Percentiles rank a stretch among this genome's conserved stretches.
phyloP scores from a whole-genome alignment of 306 rosid genomes.

The Crotalaria pallida region DNA sequence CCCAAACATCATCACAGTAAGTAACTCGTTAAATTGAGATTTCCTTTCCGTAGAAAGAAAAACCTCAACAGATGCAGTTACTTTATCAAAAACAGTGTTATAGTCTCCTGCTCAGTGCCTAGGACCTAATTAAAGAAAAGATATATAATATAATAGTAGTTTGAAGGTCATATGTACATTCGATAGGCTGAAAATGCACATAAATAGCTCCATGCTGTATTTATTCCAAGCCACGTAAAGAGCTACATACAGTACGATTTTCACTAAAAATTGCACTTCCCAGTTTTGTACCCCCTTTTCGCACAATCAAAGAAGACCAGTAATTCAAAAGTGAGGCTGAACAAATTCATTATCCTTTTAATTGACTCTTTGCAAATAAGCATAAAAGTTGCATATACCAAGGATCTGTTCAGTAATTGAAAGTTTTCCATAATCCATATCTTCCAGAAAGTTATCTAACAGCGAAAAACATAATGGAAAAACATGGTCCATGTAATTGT shows the following conservation, averaged over 20 bases:
- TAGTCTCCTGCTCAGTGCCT: background rate
- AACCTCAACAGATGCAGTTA: background rate
- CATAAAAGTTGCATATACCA: background rate
- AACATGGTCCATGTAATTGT: background rate
- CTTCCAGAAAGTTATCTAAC: background rate
- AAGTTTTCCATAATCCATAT: background rate
- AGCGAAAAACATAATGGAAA: background rate
- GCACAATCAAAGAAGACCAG: background rate
- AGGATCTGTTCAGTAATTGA: background rate
- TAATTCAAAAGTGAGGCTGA: background rate
- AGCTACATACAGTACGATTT: background rate
- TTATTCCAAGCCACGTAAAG: background rate
- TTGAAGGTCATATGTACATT: background rate
- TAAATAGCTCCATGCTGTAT: background rate
- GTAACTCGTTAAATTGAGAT: conserved; percentile 16
- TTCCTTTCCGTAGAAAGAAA: conserved; percentile 9
- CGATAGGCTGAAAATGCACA: background rate
- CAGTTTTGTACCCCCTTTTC: background rate
- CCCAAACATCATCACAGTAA: background rate
- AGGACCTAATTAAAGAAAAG: conserved; percentile 1
- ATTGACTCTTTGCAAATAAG: background rate
- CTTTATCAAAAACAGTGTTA: background rate
- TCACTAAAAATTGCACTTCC: background rate
- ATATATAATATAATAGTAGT: background rate
- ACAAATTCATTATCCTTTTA: background rate